Evolutionary conservation across 768 basidiomycete genomes (phyloP), one percentile per base, ranked within the genome.

Genomic region (Suillus cothurnatus): DNA sequence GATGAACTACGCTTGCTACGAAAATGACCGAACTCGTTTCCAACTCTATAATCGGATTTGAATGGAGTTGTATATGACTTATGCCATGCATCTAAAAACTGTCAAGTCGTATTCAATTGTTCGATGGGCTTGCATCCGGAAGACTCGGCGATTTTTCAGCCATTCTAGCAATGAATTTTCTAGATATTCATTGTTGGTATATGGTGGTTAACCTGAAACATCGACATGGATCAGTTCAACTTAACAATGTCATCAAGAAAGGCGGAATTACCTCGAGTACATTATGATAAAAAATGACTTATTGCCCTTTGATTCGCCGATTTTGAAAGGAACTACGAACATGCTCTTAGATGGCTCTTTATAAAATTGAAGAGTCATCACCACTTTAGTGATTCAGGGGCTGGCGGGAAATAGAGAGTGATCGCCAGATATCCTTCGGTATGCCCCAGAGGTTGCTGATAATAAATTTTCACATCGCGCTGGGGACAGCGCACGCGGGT

Each of bases 261-360:
- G 6, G 6, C 7, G 6, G 7, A 50, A 28, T 50, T 15, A 26
- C 14, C 15, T 17, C 6, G 15, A 45, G 17, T 14, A 3, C 39
- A 6, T n/a, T n/a, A n/a, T n/a, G n/a, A n/a, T 14, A 98, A 2
- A 99, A 96, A 68, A 99, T 98, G 70, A 98, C 93, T 80, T 97
- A 80, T 99, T 97, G 6, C 97, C 97, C 69, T 97, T 85, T 70
- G 91, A 89, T 79, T 99, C 97, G 74, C 99, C 95, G 70, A 95
- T 99, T 73, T 95, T 93, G 81, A 99, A 98, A 99, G 82, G 77
- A 97, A 99, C 72, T 99, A 97, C 76, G 6, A 32, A n/a, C n/a
- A n/a, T n/a, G n/a, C n/a, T n/a, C 34, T 60, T 15, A 39, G 52
- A 52, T 23, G 45, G 41, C 17, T 61, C 41, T 31, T 8, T 34